These are phyloP conservation scores for Pouteria glomerata DNA, from an alignment of 148 eudicot species.

Conservation along the genomic window DNA sequence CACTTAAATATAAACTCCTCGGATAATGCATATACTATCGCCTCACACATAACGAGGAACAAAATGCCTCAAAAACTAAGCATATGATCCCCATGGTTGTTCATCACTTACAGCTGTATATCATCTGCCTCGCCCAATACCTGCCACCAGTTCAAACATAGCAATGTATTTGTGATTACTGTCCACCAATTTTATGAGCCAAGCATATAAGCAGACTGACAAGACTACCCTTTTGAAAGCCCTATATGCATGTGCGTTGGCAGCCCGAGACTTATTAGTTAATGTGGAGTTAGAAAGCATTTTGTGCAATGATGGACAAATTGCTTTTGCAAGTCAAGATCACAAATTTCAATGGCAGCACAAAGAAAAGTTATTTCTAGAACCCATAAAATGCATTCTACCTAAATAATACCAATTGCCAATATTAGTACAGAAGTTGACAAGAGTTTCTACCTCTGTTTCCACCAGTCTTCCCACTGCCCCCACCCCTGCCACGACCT, in stretches of 20 bases:
- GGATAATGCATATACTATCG: no score
- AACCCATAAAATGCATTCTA: not conserved
- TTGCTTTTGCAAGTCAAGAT: not conserved
- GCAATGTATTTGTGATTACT: no score
- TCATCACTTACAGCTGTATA: not conserved
- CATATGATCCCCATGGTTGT: not conserved
- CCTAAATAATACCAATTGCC: not conserved
- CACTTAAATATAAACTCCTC: no score
- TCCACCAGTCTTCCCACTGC: slow-evolving; percentile 46
- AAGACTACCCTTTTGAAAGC: not conserved
- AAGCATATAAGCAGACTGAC: no score
- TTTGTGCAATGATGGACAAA: not conserved
- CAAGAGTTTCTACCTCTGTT: slow-evolving; percentile 38
- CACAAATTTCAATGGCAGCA: not conserved
- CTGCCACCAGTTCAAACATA: slow-evolving; percentile 5
- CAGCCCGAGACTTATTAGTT: not conserved
- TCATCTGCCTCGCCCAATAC: slow-evolving; percentile 14
- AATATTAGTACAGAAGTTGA: no score
- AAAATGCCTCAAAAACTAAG: slow-evolving; percentile 6
- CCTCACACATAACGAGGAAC: no score
- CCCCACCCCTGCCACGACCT: slow-evolving; percentile 59
- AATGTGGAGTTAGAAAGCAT: not conserved
- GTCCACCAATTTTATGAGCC: no score
- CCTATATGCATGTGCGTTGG: not conserved
- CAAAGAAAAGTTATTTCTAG: not conserved